Percentiles rank a stretch among this genome's conserved stretches.
phyloP scores from a whole-genome alignment of 306 rosid species.

The Vachellia pachyceras region DNA sequence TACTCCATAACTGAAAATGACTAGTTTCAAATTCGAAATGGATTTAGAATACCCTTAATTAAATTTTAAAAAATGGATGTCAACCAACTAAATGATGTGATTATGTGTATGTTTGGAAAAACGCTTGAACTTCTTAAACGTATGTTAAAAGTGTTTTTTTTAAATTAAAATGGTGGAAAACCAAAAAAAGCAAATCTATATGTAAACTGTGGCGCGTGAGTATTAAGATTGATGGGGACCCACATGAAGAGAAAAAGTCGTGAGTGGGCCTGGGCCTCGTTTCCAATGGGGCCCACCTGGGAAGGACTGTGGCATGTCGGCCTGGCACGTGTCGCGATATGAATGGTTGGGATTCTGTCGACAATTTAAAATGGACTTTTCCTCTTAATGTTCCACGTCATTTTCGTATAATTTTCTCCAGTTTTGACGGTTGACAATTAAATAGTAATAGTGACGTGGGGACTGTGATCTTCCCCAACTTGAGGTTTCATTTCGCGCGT shows the following conservation, averaged over 20 bases:
- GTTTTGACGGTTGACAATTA: background rate
- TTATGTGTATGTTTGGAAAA: too few relatives aligned
- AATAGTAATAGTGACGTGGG: background rate
- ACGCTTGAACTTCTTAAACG: too few relatives aligned
- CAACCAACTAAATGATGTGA: too few relatives aligned
- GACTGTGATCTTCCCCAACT: background rate
- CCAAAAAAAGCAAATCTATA: background rate
- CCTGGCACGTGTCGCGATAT: background rate
- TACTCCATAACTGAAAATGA: too few relatives aligned
- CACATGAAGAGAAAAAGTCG: background rate
- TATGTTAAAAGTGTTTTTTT: too few relatives aligned
- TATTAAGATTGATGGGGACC: background rate
- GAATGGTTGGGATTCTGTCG: background rate
- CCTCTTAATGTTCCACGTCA: background rate
- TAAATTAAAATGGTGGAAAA: too few relatives aligned
- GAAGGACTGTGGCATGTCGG: too few relatives aligned
- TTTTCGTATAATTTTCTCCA: background rate
- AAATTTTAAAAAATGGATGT: too few relatives aligned
- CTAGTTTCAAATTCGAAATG: too few relatives aligned
- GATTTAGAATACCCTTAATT: too few relatives aligned
- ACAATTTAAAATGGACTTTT: constrained; percentile 2
- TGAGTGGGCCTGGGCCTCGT: background rate
- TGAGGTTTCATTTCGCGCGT: background rate
- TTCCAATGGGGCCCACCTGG: background rate
- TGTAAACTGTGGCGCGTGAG: background rate